A percentile compares a stretch with the other conserved stretches of the same genome.
These are phyloP conservation scores for Lentinula guzmanii DNA, from an alignment of 768 basidiomycete species.

Conservation along the genomic window DNA sequence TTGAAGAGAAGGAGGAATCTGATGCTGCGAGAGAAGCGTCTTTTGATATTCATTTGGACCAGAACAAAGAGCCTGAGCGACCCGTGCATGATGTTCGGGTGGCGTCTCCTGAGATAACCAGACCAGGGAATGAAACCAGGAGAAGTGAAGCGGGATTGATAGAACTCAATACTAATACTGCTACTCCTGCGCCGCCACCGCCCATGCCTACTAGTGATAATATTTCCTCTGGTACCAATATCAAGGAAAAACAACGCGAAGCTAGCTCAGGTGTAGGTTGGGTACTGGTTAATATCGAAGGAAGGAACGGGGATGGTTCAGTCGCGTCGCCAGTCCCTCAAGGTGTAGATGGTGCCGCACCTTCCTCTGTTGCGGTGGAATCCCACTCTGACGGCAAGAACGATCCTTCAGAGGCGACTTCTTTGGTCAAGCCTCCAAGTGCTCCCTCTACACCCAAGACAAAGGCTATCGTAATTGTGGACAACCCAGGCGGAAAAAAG, in stretches of 20 bases:
- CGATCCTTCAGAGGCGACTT: constrained; percentile 40
- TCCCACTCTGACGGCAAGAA: constrained; percentile 10
- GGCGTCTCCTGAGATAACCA: constrained; percentile 46
- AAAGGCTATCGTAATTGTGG: constrained; percentile 58
- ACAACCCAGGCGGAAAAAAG: constrained; percentile 47
- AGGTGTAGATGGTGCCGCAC: constrained; percentile 3
- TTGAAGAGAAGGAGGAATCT: constrained; percentile 33
- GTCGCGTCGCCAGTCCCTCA: neutral
- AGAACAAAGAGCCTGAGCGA: constrained; percentile 22
- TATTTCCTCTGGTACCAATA: constrained; percentile 3
- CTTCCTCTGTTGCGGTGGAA: neutral
- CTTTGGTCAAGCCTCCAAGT: neutral
- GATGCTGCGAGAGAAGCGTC: neutral
- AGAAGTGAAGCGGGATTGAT: constrained; percentile 60
- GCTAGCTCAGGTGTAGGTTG: constrained; percentile 48
- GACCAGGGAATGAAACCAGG: constrained; percentile 28
- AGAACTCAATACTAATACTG: neutral
- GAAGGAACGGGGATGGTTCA: constrained; percentile 13
- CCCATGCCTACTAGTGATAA: constrained; percentile 8
- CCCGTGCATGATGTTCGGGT: constrained; percentile 49
- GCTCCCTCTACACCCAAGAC: constrained; percentile 29
- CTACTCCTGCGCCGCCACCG: neutral
- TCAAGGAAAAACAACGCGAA: constrained; percentile 19
- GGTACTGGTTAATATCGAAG: constrained; percentile 62
- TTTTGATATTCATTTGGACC: constrained; percentile 18